Conservation (phyloP, 2,329 filamentous ascomycete species). For the Trichoderma arundinaceum region DNA sequence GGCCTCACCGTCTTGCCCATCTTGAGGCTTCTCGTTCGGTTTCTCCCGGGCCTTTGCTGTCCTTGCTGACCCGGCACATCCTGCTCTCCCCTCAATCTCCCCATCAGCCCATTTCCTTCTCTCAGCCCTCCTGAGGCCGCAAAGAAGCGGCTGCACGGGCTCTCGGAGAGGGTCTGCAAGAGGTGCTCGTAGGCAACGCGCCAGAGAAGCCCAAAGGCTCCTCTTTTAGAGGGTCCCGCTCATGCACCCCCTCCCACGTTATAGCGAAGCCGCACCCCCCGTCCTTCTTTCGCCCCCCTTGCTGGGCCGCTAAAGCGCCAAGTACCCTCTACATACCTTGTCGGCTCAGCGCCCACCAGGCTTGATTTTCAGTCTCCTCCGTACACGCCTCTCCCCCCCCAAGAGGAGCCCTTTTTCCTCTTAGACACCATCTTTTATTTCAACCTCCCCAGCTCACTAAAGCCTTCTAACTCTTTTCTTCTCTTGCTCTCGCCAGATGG, state of each 20-base stretch:
- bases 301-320: constrained; percentile 21
- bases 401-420: constrained; percentile 30
- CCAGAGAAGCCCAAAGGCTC: too few relatives aligned
- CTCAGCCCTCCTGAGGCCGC: constrained; percentile 1
- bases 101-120: constrained; percentile 20
- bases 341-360: constrained; percentile 4
- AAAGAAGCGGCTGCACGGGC: constrained; percentile 22
- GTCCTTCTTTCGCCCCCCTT: not conserved
- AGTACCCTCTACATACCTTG: constrained; percentile 23
- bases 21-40: constrained; percentile 1
- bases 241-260: constrained; percentile 16
- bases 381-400: constrained; percentile 24
- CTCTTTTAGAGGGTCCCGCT: too few relatives aligned
- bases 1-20: not conserved
- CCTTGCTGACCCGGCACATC: constrained; percentile 5
- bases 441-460: constrained; percentile 43
- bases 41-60: constrained; percentile 13
- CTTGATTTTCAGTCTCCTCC: constrained; percentile 30
- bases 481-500: constrained; percentile 52
- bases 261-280: too few relatives aligned
- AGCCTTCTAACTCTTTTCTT: constrained; percentile 42
- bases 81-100: not conserved
- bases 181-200: too few relatives aligned
- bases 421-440: constrained; percentile 42
- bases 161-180: constrained; percentile 27